Evolutionary conservation across 192 early-diverging fungal genomes (phyloP).

Genomic region (Hyaloraphidium curvatum): DNA sequence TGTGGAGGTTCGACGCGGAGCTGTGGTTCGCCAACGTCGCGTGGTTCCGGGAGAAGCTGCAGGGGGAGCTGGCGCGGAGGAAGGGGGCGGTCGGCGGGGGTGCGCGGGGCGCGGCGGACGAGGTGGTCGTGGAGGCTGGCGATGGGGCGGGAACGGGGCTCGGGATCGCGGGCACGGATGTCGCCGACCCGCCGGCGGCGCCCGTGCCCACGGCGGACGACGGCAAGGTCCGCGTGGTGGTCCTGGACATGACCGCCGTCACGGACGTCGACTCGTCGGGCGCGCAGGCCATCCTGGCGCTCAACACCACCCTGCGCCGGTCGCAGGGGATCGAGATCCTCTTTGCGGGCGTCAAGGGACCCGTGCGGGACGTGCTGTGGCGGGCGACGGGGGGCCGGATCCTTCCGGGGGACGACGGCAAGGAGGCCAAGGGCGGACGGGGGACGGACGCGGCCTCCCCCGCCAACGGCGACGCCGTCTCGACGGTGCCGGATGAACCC

Average conservation of each 20-base stretch:
- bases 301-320: neutral
- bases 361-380: neutral
- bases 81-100: neutral
- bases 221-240: too few relatives aligned
- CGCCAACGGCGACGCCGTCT: neutral
- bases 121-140: neutral
- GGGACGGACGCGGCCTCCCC: neutral
- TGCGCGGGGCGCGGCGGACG: neutral
- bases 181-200: too few relatives aligned
- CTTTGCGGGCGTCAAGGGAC: neutral
- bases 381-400: neutral
- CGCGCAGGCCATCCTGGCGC: neutral
- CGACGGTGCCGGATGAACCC: too few relatives aligned
- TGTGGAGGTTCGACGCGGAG: neutral
- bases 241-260: too few relatives aligned
- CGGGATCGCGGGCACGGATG: too few relatives aligned
- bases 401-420: neutral
- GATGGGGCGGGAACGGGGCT: too few relatives aligned
- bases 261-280: neutral
- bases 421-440: too few relatives aligned
- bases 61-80: neutral
- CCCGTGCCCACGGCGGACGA: too few relatives aligned
- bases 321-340: neutral
- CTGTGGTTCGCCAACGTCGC: neutral
- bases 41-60: neutral